Evolutionary conservation across 305 asterid species (phyloP).

Genomic region (Salvia sclarea): DNA sequence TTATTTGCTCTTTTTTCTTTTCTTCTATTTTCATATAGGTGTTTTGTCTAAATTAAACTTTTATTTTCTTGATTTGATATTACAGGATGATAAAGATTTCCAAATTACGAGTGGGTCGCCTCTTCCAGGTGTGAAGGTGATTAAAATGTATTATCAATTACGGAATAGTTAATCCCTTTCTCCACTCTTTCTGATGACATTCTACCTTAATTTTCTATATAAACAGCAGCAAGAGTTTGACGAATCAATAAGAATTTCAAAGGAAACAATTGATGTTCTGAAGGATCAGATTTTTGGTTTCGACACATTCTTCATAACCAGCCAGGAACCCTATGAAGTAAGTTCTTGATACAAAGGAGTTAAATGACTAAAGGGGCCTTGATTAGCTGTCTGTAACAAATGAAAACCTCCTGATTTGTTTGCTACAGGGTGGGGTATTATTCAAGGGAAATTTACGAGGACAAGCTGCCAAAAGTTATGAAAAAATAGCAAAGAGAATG

Average conservation of each 20-base stretch:
- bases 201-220: conserved; percentile 29
- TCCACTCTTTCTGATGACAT: conserved; percentile 17
- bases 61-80: conserved; percentile 35
- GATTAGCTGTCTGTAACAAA: conserved; percentile 17
- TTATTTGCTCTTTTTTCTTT: conserved; percentile 15
- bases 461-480: conserved; percentile 75
- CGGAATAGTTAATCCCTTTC: conserved; percentile 20
- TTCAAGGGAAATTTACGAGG: conserved; percentile 97
- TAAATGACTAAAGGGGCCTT: background rate
- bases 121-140: conserved; percentile 98
- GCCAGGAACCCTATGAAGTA: conserved; percentile 99
- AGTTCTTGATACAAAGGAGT: conserved; percentile 36
- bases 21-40: conserved; percentile 1
- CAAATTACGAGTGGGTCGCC: conserved; percentile 90
- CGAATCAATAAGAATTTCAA: conserved; percentile 75
- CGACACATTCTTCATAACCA: conserved; percentile 91
- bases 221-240: conserved; percentile 71
- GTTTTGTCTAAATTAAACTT: conserved; percentile 22
- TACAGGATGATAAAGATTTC: conserved; percentile 52
- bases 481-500: conserved; percentile 80
- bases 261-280: conserved; percentile 82
- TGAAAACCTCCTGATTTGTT: conserved; percentile 15
- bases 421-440: conserved; percentile 80
- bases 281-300: conserved; percentile 94
- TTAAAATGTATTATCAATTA: conserved; percentile 35